These are phyloP conservation scores for Penicillium verhagenii DNA, from an alignment of 495 filamentous ascomycete genomes.

Conservation along the genomic window DNA sequence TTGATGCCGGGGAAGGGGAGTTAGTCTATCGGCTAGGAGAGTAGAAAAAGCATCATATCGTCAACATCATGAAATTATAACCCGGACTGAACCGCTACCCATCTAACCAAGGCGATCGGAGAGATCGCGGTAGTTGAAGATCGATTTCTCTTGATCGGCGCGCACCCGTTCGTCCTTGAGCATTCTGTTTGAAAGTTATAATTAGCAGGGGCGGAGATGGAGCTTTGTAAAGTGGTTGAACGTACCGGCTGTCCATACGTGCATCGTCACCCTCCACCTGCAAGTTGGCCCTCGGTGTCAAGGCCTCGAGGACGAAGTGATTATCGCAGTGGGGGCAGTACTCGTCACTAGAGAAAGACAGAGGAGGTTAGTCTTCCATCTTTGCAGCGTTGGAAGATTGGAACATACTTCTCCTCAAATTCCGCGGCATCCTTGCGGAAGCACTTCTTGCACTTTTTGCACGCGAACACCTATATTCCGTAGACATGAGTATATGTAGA, in stretches of 20 bases:
- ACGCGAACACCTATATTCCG: slow-evolving; percentile 66
- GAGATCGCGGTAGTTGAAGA: slow-evolving; percentile 71
- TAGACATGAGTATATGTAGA: slow-evolving; percentile 4
- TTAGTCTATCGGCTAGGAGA: slow-evolving; percentile 7
- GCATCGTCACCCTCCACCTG: slow-evolving; percentile 89
- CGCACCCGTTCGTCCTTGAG: slow-evolving; percentile 87
- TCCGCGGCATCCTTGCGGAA: slow-evolving; percentile 91
- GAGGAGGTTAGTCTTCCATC: slow-evolving; percentile 1
- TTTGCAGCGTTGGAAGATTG: neutral
- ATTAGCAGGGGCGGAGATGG: neutral
- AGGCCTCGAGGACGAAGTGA: slow-evolving; percentile 89
- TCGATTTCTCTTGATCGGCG: slow-evolving; percentile 55
- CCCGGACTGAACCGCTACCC: neutral
- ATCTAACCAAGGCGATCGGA: slow-evolving; percentile 71
- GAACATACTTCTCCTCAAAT: slow-evolving; percentile 76
- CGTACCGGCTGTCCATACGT: slow-evolving; percentile 67
- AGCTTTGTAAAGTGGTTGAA: neutral
- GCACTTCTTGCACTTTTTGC: slow-evolving; percentile 98
- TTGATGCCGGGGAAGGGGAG: slow-evolving; percentile 11
- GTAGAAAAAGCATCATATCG: slow-evolving; percentile 27
- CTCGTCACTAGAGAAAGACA: slow-evolving; percentile 67
- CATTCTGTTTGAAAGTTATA: slow-evolving; percentile 57
- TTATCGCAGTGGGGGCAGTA: slow-evolving; percentile 99
- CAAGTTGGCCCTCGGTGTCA: slow-evolving; percentile 74
- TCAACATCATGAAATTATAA: slow-evolving; percentile 32